Conservation (phyloP, 2,329 filamentous ascomycete species). For the Penicillium sp. region DNA sequence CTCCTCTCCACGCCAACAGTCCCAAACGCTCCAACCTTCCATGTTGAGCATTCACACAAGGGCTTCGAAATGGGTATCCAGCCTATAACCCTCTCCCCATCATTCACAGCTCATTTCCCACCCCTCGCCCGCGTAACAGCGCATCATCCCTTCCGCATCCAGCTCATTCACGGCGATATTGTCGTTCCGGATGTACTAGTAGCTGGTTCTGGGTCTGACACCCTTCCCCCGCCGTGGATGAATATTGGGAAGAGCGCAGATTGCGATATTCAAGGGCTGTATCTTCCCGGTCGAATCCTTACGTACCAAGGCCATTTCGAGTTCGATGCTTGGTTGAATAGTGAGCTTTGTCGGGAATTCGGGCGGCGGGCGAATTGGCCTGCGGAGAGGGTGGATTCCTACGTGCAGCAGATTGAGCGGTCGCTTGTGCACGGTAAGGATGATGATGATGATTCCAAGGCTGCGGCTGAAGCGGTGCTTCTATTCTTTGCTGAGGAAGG, state of each 20-base stretch:
- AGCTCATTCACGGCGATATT: slow-evolving; percentile 40
- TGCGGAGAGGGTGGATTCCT: slow-evolving; percentile 13
- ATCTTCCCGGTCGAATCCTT: slow-evolving; percentile 32
- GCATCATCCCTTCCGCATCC: slow-evolving; percentile 29
- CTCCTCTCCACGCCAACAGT: slow-evolving; percentile 18
- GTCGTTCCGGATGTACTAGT: slow-evolving; percentile 30
- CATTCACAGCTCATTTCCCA: slow-evolving; percentile 22
- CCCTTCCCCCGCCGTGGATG: slow-evolving; percentile 33
- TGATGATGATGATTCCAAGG: slow-evolving; percentile 36
- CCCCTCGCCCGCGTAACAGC: slow-evolving; percentile 7
- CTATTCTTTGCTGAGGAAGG: slow-evolving; percentile 31
- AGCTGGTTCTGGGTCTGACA: no score
- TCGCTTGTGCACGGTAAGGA: slow-evolving; percentile 18
- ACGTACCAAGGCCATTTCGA: slow-evolving; percentile 41
- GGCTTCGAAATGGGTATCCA: slow-evolving; percentile 39
- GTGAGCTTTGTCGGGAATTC: slow-evolving; percentile 30
- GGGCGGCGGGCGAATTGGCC: slow-evolving; percentile 28
- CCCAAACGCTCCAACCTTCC: slow-evolving; percentile 8
- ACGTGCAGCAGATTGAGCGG: slow-evolving; percentile 26
- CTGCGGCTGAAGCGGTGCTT: slow-evolving; percentile 39
- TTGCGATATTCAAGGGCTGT: slow-evolving; percentile 37
- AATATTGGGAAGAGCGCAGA: slow-evolving; percentile 32
- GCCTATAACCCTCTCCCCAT: slow-evolving; percentile 26
- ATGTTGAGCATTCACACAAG: slow-evolving; percentile 23
- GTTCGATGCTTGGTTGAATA: slow-evolving; percentile 33